Conservation (phyloP, 768 basidiomycete species). For the Serendipita vermifera region DNA sequence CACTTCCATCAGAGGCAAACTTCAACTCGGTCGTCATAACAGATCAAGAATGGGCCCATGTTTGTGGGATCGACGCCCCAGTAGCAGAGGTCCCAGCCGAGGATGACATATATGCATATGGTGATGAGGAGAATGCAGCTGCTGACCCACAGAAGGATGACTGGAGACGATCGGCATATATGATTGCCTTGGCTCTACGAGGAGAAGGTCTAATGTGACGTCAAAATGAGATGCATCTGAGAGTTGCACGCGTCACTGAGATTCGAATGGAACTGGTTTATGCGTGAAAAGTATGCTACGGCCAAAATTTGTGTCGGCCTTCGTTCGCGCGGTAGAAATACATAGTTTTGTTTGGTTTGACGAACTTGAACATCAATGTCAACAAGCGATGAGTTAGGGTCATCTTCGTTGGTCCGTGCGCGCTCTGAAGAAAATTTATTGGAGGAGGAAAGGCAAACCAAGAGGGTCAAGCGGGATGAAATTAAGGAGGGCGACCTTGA, state of each 20-base stretch:
- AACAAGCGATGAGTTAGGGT: not conserved
- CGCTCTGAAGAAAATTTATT: not conserved
- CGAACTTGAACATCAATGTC: not conserved
- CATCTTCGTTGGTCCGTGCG: not conserved
- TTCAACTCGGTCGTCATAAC: not conserved
- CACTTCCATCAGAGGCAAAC: not conserved
- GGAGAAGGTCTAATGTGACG: not conserved
- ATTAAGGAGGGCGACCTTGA: slow-evolving; percentile 11
- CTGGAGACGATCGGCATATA: not conserved
- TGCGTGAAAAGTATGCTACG: too few species aligned
- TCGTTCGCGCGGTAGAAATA: too few species aligned
- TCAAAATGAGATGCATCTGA: too few species aligned
- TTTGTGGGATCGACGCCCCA: not conserved
- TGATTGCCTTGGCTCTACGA: not conserved
- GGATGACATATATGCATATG: slow-evolving; percentile 1
- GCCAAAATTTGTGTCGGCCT: too few species aligned
- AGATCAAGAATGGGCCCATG: not conserved
- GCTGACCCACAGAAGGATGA: not conserved
- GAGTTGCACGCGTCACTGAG: too few species aligned
- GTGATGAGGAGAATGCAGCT: not conserved
- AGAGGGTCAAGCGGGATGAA: slow-evolving; percentile 28
- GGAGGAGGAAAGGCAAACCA: slow-evolving; percentile 23
- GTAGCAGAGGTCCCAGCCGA: not conserved
- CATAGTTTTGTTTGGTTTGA: not conserved
- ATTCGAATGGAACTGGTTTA: too few species aligned